These are phyloP conservation scores for Pseudopithomyces maydicus DNA, from an alignment of 2,329 filamentous ascomycete species.

Conservation along the genomic window DNA sequence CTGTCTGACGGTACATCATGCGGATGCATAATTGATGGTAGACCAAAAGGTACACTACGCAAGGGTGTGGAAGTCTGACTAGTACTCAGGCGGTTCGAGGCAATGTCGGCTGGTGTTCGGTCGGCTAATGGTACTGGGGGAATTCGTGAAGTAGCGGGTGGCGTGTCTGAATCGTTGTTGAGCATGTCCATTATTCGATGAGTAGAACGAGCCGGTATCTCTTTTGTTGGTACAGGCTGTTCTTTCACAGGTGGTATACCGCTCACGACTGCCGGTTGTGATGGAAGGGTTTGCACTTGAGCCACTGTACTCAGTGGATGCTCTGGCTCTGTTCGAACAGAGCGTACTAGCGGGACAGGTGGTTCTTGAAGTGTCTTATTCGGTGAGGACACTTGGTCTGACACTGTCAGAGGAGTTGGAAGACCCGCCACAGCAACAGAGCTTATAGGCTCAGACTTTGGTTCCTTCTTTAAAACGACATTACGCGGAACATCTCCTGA, in stretches of 20 bases:
- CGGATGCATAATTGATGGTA: constrained; percentile 25
- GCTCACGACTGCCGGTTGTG: constrained; percentile 14
- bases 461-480: constrained; percentile 8
- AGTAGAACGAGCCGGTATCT: constrained; percentile 34
- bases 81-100: constrained; percentile 16
- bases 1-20: constrained; percentile 30
- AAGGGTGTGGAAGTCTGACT: constrained; percentile 25
- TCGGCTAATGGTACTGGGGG: constrained; percentile 21
- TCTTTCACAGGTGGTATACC: constrained; percentile 11
- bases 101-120: constrained; percentile 15
- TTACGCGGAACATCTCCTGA: constrained; percentile 32
- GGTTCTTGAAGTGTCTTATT: constrained; percentile 4
- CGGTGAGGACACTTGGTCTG: constrained; percentile 23
- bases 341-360: background rate
- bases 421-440: constrained; percentile 13
- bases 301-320: constrained; percentile 20
- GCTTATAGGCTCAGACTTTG: constrained; percentile 7
- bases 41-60: constrained; percentile 19
- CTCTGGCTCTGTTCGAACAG: constrained; percentile 24
- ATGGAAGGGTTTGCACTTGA: constrained; percentile 10
- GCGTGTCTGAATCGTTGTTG: constrained; percentile 41
- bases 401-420: constrained; percentile 20
- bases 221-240: constrained; percentile 20
- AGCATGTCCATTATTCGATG: constrained; percentile 46
- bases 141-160: constrained; percentile 26